Evolutionary conservation across 345 rosid species (phyloP).

Genomic region (Eucalyptus fibrosa): DNA sequence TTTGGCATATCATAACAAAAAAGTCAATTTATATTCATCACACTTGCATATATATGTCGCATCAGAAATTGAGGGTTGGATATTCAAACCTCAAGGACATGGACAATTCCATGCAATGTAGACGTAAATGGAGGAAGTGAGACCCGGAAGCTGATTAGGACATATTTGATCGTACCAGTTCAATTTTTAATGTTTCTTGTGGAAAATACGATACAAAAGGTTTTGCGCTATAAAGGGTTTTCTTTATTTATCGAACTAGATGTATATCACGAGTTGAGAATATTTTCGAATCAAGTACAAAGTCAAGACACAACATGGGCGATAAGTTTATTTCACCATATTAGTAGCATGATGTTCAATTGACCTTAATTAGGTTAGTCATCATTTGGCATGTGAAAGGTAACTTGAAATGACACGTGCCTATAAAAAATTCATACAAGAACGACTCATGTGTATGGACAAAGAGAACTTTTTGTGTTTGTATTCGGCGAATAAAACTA

Average conservation of each 20-base stretch:
- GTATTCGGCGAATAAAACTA: not conserved
- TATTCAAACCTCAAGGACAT: not conserved
- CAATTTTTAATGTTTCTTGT: not conserved
- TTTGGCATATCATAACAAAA: not conserved
- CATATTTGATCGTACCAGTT: not conserved
- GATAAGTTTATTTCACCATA: not conserved
- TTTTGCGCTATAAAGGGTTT: not conserved
- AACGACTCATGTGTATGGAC: not conserved
- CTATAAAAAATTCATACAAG: not conserved
- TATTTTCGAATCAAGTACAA: not conserved
- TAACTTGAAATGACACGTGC: not conserved
- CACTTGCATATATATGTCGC: not conserved
- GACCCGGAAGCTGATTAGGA: not conserved
- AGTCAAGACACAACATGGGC: not conserved
- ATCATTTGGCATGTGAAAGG: not conserved
- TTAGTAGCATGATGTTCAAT: not conserved
- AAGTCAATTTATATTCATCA: not conserved
- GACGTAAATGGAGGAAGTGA: not conserved
- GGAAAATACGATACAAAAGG: no score
- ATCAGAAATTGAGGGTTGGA: not conserved
- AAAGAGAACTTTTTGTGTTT: not conserved
- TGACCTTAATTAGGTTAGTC: not conserved
- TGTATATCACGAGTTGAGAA: not conserved
- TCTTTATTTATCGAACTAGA: not conserved
- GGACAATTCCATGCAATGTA: not conserved